These are phyloP conservation scores for Coniochaeta sp. DNA, from an alignment of 2,329 filamentous ascomycete species.

Conservation along the genomic window DNA sequence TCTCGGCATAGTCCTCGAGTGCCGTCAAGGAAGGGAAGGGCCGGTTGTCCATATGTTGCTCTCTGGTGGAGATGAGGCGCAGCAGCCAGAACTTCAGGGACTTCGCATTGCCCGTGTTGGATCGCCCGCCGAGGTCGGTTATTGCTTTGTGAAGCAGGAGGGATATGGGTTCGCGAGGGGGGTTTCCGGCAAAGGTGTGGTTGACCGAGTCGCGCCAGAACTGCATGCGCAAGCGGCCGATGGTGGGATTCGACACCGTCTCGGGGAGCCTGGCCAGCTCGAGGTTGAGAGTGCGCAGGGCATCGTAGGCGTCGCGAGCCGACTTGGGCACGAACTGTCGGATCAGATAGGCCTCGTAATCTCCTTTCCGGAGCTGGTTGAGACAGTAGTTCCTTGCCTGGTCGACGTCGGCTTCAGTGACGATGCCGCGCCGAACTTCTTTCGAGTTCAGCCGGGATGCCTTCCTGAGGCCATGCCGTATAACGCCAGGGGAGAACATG, in stretches of 20 bases:
- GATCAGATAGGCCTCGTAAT: slow-evolving; percentile 81
- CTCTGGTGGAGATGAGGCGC: slow-evolving; percentile 72
- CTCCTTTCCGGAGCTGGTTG: slow-evolving; percentile 58
- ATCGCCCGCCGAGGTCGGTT: slow-evolving; percentile 45
- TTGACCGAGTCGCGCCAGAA: slow-evolving; percentile 89
- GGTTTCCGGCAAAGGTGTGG: slow-evolving; percentile 67
- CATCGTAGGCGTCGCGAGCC: slow-evolving; percentile 76
- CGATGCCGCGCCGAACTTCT: slow-evolving; percentile 30
- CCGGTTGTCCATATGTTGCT: slow-evolving; percentile 75
- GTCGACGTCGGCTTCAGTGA: slow-evolving; percentile 43
- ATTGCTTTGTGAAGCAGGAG: slow-evolving; percentile 72
- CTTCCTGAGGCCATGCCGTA: slow-evolving; percentile 30
- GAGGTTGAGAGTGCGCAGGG: slow-evolving; percentile 86
- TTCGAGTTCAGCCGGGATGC: slow-evolving; percentile 9
- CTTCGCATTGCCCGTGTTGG: slow-evolving; percentile 31
- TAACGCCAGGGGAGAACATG: slow-evolving; percentile 32
- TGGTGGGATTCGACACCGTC: slow-evolving; percentile 77
- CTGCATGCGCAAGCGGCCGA: slow-evolving; percentile 83
- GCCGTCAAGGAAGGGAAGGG: slow-evolving; percentile 68
- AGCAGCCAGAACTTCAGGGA: slow-evolving; percentile 66
- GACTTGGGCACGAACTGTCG: slow-evolving; percentile 74
- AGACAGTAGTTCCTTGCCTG: slow-evolving; percentile 48
- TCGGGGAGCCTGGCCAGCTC: slow-evolving; percentile 88
- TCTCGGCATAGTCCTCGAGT: slow-evolving; percentile 85
- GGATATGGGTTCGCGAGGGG: slow-evolving; percentile 87